Conservation (phyloP, 805 yeast genomes). For the Pichia californica region DNA sequence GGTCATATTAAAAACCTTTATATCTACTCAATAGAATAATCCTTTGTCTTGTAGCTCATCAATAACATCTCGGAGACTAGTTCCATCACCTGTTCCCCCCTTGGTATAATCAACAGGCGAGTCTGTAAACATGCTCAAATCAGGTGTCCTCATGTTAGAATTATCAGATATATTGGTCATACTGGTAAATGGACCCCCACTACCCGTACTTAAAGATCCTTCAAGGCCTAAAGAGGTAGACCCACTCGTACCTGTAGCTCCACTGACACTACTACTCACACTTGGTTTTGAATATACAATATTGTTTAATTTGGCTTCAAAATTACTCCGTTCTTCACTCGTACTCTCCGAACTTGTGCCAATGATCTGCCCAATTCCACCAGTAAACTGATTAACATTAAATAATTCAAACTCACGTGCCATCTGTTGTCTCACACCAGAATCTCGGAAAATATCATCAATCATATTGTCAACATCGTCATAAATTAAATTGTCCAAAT, state of each 20-base stretch:
- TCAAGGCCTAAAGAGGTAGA: too few relatives aligned
- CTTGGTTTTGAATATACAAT: too few relatives aligned
- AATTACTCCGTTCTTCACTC: neutral
- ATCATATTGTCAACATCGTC: conserved; percentile 16
- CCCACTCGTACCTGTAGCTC: too few relatives aligned
- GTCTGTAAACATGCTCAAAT: conserved; percentile 1
- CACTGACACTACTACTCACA: neutral
- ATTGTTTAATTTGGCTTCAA: neutral
- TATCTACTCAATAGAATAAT: neutral
- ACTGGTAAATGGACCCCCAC: neutral
- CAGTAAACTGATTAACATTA: neutral
- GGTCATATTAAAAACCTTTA: too few relatives aligned
- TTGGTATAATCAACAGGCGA: neutral
- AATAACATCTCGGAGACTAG: neutral
- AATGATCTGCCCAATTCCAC: neutral
- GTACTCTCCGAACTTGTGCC: neutral
- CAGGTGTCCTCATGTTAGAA: neutral
- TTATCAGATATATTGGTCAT: conserved; percentile 1
- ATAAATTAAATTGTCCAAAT: conserved; percentile 12
- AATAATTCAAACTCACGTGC: neutral
- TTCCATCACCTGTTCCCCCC: neutral
- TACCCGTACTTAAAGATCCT: neutral
- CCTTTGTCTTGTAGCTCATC: neutral
- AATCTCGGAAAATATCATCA: conserved; percentile 12
- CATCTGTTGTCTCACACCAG: neutral